Percentiles rank a stretch among this genome's conserved stretches.
These are phyloP conservation scores for Bipolaris zeicola DNA, from an alignment of 2,329 filamentous ascomycete species.

Conservation along the genomic window DNA sequence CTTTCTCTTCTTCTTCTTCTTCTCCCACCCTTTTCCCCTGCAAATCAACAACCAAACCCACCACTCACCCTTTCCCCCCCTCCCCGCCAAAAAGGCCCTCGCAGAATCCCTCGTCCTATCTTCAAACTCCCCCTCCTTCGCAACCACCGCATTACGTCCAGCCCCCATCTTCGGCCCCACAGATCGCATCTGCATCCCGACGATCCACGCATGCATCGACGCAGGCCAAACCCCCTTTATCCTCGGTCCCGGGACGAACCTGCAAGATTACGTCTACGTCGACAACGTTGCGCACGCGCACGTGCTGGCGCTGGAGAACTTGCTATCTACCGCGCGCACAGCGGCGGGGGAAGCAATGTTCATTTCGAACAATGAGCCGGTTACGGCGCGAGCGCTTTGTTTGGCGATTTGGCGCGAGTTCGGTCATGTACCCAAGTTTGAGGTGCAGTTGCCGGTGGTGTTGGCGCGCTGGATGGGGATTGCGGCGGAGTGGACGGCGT, in stretches of 20 bases:
- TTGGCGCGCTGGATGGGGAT: conserved; percentile 57
- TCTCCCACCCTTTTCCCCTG: not conserved
- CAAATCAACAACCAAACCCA: too few relatives aligned
- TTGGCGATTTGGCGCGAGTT: conserved; percentile 74
- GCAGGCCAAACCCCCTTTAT: conserved; percentile 75
- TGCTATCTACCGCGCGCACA: conserved; percentile 68
- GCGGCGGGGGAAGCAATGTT: conserved; percentile 82
- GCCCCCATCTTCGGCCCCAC: conserved; percentile 91
- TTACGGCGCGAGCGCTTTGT: conserved; percentile 91
- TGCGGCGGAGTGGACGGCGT: conserved; percentile 55
- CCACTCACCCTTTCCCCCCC: not conserved
- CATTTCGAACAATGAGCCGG: conserved; percentile 84
- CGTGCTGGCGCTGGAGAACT: conserved; percentile 58
- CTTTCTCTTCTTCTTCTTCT: not conserved
- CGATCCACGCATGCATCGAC: conserved; percentile 73
- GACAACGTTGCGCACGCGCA: conserved; percentile 77
- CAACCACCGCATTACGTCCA: conserved; percentile 82
- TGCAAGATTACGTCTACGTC: conserved; percentile 75
- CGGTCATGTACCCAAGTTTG: conserved; percentile 57
- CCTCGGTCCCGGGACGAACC: conserved; percentile 73
- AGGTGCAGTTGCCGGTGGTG: conserved; percentile 55
- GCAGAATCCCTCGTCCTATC: conserved; percentile 82
- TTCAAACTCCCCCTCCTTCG: conserved; percentile 70
- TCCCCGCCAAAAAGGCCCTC: conserved; percentile 59
- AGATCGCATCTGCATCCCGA: conserved; percentile 76